phyloP scores from a whole-genome alignment of 140 eudicot genomes.

The Cichorium intybus region DNA sequence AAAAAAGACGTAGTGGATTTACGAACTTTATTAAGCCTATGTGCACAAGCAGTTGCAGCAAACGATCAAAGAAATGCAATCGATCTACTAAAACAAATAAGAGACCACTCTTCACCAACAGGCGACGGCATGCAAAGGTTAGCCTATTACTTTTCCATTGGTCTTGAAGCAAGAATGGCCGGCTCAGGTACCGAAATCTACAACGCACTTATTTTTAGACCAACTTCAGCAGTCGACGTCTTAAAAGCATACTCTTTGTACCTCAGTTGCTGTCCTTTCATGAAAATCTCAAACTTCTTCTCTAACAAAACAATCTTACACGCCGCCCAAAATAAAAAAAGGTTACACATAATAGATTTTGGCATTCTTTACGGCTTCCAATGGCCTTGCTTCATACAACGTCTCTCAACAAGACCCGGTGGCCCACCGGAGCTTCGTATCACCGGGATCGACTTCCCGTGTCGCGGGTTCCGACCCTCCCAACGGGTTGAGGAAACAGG shows the following conservation, averaged over 20 bases:
- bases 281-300: constrained; percentile 68
- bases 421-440: constrained; percentile 88
- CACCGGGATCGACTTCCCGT: constrained; percentile 81
- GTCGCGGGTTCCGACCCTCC: constrained; percentile 78
- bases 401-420: constrained; percentile 63
- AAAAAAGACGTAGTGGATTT: constrained; percentile 61
- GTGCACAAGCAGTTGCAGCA: constrained; percentile 85
- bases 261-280: constrained; percentile 65
- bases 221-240: constrained; percentile 55
- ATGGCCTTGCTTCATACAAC: constrained; percentile 84
- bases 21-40: constrained; percentile 61
- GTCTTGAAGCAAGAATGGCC: constrained; percentile 90
- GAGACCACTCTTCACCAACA: constrained; percentile 60
- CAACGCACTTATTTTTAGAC: constrained; percentile 34
- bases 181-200: constrained; percentile 66
- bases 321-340: constrained; percentile 43
- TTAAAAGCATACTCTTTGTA: constrained; percentile 69
- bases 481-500: constrained; percentile 89
- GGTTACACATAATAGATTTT: constrained; percentile 70
- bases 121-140: constrained; percentile 91
- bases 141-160: constrained; percentile 75
- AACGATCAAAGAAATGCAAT: constrained; percentile 56
- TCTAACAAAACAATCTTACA: constrained; percentile 61
- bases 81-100: constrained; percentile 66
- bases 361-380: constrained; percentile 88